These are phyloP conservation scores for Ciborinia camelliae DNA, from an alignment of 2,329 filamentous ascomycete genomes.

Conservation along the genomic window DNA sequence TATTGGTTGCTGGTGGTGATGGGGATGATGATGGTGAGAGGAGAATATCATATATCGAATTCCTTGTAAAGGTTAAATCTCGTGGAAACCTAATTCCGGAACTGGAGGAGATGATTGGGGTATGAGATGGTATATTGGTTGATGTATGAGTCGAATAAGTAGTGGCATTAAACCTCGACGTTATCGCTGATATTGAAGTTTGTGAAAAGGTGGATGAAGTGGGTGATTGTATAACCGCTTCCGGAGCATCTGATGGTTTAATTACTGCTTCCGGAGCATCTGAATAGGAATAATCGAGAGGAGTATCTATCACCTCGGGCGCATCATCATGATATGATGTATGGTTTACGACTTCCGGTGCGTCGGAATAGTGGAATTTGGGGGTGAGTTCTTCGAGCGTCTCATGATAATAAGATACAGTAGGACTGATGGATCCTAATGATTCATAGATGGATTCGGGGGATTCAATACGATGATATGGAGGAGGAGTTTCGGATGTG, in stretches of 20 bases:
- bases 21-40: conserved; percentile 30
- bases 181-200: conserved; percentile 16
- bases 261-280: conserved; percentile 14
- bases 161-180: conserved; percentile 16
- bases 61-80: conserved; percentile 31
- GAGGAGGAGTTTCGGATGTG: conserved; percentile 18
- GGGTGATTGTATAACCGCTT: conserved; percentile 11
- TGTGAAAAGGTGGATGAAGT: conserved; percentile 1
- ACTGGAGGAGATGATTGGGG: conserved; percentile 20
- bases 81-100: conserved; percentile 26
- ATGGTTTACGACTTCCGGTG: conserved; percentile 9
- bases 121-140: conserved; percentile 7
- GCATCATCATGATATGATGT: conserved; percentile 10
- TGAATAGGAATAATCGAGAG: conserved; percentile 19
- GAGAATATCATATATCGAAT: conserved; percentile 27
- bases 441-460: conserved; percentile 20
- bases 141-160: neutral
- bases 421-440: conserved; percentile 16
- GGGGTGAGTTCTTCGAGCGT: conserved; percentile 19
- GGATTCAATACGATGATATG: conserved; percentile 18
- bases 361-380: conserved; percentile 17
- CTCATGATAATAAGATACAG: conserved; percentile 19
- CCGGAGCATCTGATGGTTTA: conserved; percentile 14
- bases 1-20: conserved; percentile 26
- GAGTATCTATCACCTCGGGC: conserved; percentile 11